Base-by-base conservation (phyloP, 106 monocot species). In the Chionographis japonica region DNA sequence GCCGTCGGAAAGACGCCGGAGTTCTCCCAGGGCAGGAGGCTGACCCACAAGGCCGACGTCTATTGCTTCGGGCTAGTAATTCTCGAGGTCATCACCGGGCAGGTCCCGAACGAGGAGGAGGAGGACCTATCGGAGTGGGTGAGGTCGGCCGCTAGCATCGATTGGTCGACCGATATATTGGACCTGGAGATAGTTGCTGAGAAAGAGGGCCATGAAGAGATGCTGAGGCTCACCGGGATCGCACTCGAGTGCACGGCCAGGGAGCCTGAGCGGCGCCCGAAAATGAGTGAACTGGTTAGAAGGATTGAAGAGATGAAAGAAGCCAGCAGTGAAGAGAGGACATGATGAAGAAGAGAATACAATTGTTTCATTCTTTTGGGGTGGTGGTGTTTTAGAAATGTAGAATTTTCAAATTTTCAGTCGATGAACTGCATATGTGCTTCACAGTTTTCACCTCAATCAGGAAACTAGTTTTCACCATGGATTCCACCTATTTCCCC, bases 11-110 rank as follows among this genome's bases (percentile, higher is more conserved):
- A 58, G 58, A 40, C 79, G 4, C 89, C 89, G 0, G 79, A 85
- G 69, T 77, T 69, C 67, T 19, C 54, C 13, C 37, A 75, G 50
- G 63, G 79, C 11, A 74, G 57, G 66, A 79, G 61, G 58, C 53
- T 82, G 38, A 77, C 69, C 6, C 61, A 51, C 56, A 73, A 82
- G 69, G 61, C 79, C 2, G 85, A 89, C 38, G 81, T 85, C 40
- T 89, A 78, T 60, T 85, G 85, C 58, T 79, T 89, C 27, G 81
- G 89, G 2, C 62, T 89, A 14, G 9, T 85, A 8, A 60, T 89
- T 3, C 54, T 89, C 2, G 89, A 85, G 74, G 58, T 85, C 39
- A 62, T 89, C 37, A 89, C 85, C 8, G 89, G 89, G 2, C 57
- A 74, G 37, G 42, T 59, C 1, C 73, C 83, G 12, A 8, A 58